Base-by-base conservation (phyloP, 2,329 filamentous ascomycete species). In the Cladosporium sphaerospermum region DNA sequence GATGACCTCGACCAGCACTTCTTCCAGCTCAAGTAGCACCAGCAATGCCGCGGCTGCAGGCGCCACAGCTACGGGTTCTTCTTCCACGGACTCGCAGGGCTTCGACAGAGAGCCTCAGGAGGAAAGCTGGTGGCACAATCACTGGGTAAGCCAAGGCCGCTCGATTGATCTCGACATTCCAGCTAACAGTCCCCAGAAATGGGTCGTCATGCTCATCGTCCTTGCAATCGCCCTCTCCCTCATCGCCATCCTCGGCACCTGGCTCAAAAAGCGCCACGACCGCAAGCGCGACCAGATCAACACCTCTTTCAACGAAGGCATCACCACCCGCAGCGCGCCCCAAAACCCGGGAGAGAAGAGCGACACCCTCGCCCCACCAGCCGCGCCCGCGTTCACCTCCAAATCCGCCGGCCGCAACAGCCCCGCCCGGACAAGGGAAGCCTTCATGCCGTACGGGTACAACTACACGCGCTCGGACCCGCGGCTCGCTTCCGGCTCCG, bases 201-300 rank as follows among this genome's bases (percentile, higher is more conserved):
- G 88, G 88, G 81, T 95, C 43, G 77, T 92, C 57, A 89, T 93
- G 78, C 76, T 93, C 50, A 83, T 89, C 59, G 74, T 92, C 57
- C 77, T 95, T 28, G 78, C 85, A 41, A 74, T 92, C 55, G 84
- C 76, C 50, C 86, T 95, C 56, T 72, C 78, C 11, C 75, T 76
- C 54, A 79, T 89, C 62, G 86, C 85, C 76, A 71, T 85, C 37
- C 76, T 80, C 14, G 85, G 84, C 37, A 81, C 84, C 64, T 80
- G 86, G 68, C 82, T 88, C 72, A 86, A 88, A 59, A 82, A 83
- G 54, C 84, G 85, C 59, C 86, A 91, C 69, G 75, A 89, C 58
- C 82, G 82, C 58, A 86, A 83, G 71, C 83, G 78, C 70, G 84
- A 87, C 62, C 53, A 58, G 14, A 63, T 65, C 50, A 57, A 52